Evolutionary conservation across 495 filamentous ascomycete genomes (phyloP), one percentile per base, ranked within the genome.

Genomic region (Tuber aestivum): DNA sequence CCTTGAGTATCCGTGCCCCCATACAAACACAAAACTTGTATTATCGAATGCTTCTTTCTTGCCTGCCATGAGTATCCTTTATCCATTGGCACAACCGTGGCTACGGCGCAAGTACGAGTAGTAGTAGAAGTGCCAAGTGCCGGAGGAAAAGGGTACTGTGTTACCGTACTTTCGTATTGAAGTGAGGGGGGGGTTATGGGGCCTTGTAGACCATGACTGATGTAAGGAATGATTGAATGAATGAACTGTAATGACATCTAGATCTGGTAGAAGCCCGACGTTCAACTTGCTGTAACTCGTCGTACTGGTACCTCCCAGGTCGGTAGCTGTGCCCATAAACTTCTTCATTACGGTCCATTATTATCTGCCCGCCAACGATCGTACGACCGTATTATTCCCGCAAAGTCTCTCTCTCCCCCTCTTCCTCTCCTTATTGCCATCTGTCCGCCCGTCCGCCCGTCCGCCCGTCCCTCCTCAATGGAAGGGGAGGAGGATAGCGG

Each of bases 371-470:
- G n/a, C 27, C n/a, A 65, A 65, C n/a, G 12, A 65, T 65, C 56
- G 32, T 27, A 65, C 56, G 27, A 65, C n/a, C 56, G 56, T 65
- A 65, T 65, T n/a, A 65, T 65, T n/a, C 56, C 56, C 56, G 56
- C 56, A 65, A 32, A 65, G 23, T 56, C 48, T 56, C 48, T 56
- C 48, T n/a, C 48, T n/a, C 23, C 10, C 48, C 10, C 23, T 50
- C 23, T 10, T 21, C 6, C 0, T 61, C 10, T 16, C 21, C 7
- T 7, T 3, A n/a, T 56, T 12, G 48, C 48, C 48, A 56, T 56
- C 48, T 56, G 48, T 27, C 48, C 16, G 20, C 23, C 41, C 41
- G 41, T 12, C 41, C 10, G 41, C 23, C 20, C 18, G 44, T 23
- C 44, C 20, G 44, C 23, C 44, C 44, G n/a, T n/a, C n/a, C 1